Evolutionary conservation across 192 early-diverging fungal genomes (phyloP).

Genomic region (Podila minutissima): DNA sequence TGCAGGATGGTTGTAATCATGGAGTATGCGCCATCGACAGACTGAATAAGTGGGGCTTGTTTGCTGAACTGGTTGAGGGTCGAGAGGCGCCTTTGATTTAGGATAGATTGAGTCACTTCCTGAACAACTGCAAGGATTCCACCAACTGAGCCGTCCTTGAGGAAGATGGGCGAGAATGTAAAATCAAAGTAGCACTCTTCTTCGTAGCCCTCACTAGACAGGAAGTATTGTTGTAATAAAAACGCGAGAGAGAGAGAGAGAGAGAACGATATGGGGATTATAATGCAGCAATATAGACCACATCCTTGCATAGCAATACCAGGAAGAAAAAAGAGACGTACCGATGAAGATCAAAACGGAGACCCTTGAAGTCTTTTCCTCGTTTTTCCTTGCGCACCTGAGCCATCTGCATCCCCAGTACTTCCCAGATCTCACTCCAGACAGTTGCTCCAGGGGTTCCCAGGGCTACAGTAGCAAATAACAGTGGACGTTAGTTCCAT

Average conservation of each 20-base stretch:
- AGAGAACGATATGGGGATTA: too few relatives aligned
- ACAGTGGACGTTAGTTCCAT: background rate
- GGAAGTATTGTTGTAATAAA: background rate
- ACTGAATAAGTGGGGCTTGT: conserved; percentile 33
- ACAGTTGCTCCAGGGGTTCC: conserved; percentile 29
- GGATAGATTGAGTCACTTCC: conserved; percentile 45
- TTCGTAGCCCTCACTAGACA: conserved; percentile 42
- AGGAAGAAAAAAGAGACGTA: background rate
- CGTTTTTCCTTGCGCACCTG: conserved; percentile 4
- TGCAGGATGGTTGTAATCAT: conserved; percentile 42
- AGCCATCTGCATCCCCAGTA: conserved; percentile 20
- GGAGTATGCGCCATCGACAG: conserved; percentile 30
- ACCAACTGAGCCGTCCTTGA: conserved; percentile 29
- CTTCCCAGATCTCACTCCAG: conserved; percentile 47
- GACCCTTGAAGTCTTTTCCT: conserved; percentile 20
- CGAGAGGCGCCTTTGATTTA: conserved; percentile 43
- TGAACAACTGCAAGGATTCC: conserved; percentile 47
- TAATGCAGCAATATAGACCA: background rate
- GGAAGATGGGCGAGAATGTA: conserved; percentile 50
- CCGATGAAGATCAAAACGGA: conserved; percentile 39
- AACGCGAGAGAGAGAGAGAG: background rate
- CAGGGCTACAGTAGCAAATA: conserved; percentile 23
- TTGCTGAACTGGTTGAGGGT: conserved; percentile 52
- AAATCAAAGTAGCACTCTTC: conserved; percentile 57
- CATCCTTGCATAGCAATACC: background rate